phyloP scores from a whole-genome alignment of 495 filamentous ascomycete species.

The Aspergillus nidulans region DNA sequence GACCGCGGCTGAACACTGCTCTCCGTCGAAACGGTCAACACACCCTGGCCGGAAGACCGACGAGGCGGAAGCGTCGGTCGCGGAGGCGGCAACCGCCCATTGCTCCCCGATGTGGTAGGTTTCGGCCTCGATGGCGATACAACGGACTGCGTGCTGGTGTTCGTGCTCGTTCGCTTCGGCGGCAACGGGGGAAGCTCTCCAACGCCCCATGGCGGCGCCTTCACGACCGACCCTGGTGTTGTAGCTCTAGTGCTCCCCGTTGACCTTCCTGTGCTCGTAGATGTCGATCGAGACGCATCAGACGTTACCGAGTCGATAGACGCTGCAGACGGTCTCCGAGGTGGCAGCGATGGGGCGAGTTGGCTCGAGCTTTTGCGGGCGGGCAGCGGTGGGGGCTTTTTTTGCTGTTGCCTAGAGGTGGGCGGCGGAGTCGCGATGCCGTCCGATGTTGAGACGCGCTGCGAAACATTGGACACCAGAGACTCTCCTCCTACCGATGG shows the following conservation, averaged over 20 bases:
- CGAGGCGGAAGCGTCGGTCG: slow-evolving; percentile 17
- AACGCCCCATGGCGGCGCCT: slow-evolving; percentile 44
- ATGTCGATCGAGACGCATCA: slow-evolving; percentile 34
- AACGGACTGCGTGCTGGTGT: neutral
- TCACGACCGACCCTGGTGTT: slow-evolving; percentile 24
- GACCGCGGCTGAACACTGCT: slow-evolving; percentile 8
- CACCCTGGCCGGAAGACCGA: slow-evolving; percentile 14
- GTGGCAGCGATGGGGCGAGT: slow-evolving; percentile 37
- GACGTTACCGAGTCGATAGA: slow-evolving; percentile 37
- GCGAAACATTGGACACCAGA: slow-evolving; percentile 19
- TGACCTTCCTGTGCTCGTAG: slow-evolving; percentile 34
- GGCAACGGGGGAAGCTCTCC: slow-evolving; percentile 42
- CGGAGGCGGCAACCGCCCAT: slow-evolving; percentile 15
- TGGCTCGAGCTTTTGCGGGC: slow-evolving; percentile 42
- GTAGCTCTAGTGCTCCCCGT: slow-evolving; percentile 30
- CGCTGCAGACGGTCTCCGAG: slow-evolving; percentile 37
- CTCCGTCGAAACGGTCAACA: slow-evolving; percentile 8
- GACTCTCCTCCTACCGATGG: slow-evolving; percentile 1
- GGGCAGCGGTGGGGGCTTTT: slow-evolving; percentile 49
- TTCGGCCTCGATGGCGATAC: slow-evolving; percentile 23
- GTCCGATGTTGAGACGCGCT: slow-evolving; percentile 13
- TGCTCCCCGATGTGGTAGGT: slow-evolving; percentile 18
- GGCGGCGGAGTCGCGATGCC: neutral
- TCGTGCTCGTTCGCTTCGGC: slow-evolving; percentile 30
- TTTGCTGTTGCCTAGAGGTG: slow-evolving; percentile 31